Evolutionary conservation across 331 rosid species (phyloP).

Genomic region (Quercus tomentella): DNA sequence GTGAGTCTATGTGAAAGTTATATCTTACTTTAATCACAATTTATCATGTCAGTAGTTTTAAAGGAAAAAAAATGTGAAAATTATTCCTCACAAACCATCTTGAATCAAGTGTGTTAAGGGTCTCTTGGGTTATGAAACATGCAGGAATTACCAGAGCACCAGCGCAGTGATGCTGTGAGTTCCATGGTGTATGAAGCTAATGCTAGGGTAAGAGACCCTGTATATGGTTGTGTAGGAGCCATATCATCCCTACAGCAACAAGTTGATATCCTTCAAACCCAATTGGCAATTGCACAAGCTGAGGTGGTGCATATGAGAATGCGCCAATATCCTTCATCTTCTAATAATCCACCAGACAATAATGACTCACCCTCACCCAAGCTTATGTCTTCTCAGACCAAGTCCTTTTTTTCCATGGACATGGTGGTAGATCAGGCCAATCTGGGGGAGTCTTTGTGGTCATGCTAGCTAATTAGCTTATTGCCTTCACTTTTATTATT

Average conservation of each 20-base stretch:
- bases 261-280: conserved; percentile 73
- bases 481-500: conserved; percentile 25
- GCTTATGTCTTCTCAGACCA: conserved; percentile 36
- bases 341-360: conserved; percentile 14
- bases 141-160: conserved; percentile 83
- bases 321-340: conserved; percentile 36
- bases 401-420: conserved; percentile 70
- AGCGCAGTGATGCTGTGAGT: conserved; percentile 88
- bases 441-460: conserved; percentile 70
- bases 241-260: conserved; percentile 90
- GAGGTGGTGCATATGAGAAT: conserved; percentile 76
- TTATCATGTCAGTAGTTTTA: too few relatives aligned
- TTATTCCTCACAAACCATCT: too few relatives aligned
- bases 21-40: too few relatives aligned
- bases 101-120: too few relatives aligned
- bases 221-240: conserved; percentile 94
- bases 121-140: not conserved
- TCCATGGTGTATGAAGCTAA: conserved; percentile 97
- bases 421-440: conserved; percentile 57
- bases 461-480: conserved; percentile 42
- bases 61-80: too few relatives aligned
- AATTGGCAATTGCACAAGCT: conserved; percentile 76
- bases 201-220: conserved; percentile 93
- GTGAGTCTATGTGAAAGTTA: too few relatives aligned
- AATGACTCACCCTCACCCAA: conserved; percentile 20